Evolutionary conservation across 352 stramenopile species (phyloP).

Genomic region (Phytophthora pinifolia): DNA sequence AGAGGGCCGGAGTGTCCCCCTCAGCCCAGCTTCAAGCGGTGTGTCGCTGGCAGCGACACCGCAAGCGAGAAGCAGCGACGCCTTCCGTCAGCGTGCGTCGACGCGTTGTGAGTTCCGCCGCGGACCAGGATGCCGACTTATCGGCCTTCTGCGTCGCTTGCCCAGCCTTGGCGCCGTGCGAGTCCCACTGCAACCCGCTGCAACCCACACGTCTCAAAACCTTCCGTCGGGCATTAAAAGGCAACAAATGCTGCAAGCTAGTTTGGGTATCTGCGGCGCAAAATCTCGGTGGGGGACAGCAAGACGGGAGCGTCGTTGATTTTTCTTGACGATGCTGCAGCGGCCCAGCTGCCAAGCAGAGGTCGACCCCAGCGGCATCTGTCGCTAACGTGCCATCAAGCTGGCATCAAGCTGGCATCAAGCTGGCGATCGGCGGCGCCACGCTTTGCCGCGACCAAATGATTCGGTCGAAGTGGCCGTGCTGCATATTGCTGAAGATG

Average conservation of each 20-base stretch:
- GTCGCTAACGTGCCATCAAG: conserved; percentile 19
- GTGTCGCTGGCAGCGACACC: too few species aligned
- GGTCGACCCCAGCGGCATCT: conserved; percentile 14
- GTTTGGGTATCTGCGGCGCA: background rate
- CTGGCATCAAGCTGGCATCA: too few species aligned
- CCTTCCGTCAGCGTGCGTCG: conserved; percentile 7
- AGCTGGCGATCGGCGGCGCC: background rate
- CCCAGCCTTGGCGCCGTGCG: background rate
- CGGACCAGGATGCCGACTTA: conserved; percentile 13
- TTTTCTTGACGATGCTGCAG: conserved; percentile 11
- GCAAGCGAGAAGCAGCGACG: too few species aligned
- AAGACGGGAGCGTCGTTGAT: too few species aligned
- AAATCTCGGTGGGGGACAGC: too few species aligned
- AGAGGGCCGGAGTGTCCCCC: too few species aligned
- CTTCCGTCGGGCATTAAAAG: conserved; percentile 3
- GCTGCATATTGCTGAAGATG: background rate
- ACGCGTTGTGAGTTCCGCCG: conserved; percentile 15
- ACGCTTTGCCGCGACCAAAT: conserved; percentile 17
- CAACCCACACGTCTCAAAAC: conserved; percentile 17
- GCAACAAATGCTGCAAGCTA: background rate
- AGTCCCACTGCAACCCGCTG: conserved; percentile 19
- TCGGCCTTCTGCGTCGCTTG: background rate
- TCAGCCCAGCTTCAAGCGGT: too few species aligned
- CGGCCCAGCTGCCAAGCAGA: conserved; percentile 16
- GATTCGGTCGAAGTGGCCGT: conserved; percentile 13